phyloP scores from a whole-genome alignment of 2,329 filamentous ascomycete species.

The Malbranchea cinnamomea region DNA sequence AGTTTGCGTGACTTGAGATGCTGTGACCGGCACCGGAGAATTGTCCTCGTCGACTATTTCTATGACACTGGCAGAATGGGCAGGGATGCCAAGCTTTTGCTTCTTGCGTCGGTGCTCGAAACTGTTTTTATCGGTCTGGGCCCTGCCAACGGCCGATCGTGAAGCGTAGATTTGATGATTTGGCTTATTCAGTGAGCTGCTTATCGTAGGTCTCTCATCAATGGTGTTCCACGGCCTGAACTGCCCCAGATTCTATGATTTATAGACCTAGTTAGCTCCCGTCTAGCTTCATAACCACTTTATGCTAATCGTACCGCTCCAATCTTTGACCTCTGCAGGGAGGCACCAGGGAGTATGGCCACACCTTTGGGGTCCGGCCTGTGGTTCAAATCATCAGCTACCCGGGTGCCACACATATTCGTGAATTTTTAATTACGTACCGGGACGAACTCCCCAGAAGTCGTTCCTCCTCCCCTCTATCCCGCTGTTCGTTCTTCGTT shows the following conservation, averaged over 20 bases:
- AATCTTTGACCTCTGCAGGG: neutral
- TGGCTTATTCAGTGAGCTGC: too few relatives aligned
- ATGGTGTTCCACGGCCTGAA: too few relatives aligned
- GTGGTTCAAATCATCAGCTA: neutral
- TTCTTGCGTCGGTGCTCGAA: conserved; percentile 6
- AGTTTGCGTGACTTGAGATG: neutral
- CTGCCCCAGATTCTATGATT: conserved; percentile 1
- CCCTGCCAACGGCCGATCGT: too few relatives aligned
- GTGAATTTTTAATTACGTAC: neutral
- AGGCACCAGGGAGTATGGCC: neutral
- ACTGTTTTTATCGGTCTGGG: conserved; percentile 1
- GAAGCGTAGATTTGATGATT: too few relatives aligned
- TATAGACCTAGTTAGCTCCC: neutral
- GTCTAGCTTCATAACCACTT: neutral
- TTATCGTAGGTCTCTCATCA: neutral
- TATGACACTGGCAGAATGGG: too few relatives aligned
- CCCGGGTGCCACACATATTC: neutral
- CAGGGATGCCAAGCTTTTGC: conserved; percentile 5
- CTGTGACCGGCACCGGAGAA: too few relatives aligned
- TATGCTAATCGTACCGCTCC: neutral
- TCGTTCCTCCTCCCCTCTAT: conserved; percentile 2
- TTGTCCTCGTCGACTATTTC: conserved; percentile 2
- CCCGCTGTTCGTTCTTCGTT: conserved; percentile 1
- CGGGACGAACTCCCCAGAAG: neutral
- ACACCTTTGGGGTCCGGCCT: conserved; percentile 4